Conservation (phyloP, 208 protist genomes). For the Lotmaria passim region DNA sequence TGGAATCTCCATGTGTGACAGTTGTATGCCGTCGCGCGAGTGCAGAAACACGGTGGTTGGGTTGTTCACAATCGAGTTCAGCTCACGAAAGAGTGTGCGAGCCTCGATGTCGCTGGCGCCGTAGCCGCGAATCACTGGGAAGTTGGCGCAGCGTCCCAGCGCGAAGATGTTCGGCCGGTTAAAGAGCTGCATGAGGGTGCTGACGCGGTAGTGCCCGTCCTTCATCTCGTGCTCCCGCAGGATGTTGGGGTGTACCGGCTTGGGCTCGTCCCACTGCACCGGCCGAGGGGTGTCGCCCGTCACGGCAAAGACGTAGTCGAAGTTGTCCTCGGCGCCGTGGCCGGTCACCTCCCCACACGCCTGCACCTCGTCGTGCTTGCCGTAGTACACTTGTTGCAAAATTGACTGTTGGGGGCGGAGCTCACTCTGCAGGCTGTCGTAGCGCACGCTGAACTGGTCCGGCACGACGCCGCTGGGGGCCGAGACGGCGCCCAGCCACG, state of each 20-base stretch:
- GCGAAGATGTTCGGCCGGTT: conserved; percentile 78
- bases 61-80: conserved; percentile 79
- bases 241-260: conserved; percentile 52
- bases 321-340: conserved; percentile 43
- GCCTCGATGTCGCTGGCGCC: conserved; percentile 78
- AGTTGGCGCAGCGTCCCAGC: conserved; percentile 75
- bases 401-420: conserved; percentile 65
- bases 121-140: conserved; percentile 69
- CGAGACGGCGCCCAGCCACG: conserved; percentile 23
- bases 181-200: conserved; percentile 86
- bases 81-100: conserved; percentile 73
- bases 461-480: conserved; percentile 31
- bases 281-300: conserved; percentile 74
- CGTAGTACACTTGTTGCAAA: conserved; percentile 78
- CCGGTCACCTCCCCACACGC: conserved; percentile 37
- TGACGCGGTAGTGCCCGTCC: conserved; percentile 85
- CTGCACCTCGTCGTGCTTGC: conserved; percentile 43
- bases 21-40: conserved; percentile 60
- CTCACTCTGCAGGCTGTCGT: conserved; percentile 58
- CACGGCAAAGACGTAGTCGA: conserved; percentile 86
- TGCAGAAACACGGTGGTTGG: conserved; percentile 66
- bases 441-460: conserved; percentile 45
- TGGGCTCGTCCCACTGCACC: conserved; percentile 38
- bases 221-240: conserved; percentile 68
- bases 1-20: conserved; percentile 65